phyloP scores from a whole-genome alignment of 345 rosid genomes.

The Brassica carinata region DNA sequence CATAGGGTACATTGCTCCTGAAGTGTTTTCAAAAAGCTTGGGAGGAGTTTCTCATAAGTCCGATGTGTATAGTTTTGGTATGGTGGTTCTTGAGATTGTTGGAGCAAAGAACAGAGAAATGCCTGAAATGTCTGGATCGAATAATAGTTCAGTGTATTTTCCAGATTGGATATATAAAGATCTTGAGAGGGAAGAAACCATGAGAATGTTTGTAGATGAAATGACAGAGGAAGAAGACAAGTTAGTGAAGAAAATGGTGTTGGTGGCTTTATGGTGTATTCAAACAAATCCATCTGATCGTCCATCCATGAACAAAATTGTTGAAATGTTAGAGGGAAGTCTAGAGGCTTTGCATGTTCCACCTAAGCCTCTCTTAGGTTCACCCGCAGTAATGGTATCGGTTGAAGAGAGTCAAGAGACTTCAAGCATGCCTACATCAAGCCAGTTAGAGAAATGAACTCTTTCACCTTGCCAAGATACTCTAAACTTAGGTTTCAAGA shows the following conservation, averaged over 20 bases:
- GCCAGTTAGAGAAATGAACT: not conserved
- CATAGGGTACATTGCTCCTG: not conserved
- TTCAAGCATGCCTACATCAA: not conserved
- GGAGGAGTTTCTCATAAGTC: constrained; percentile 2
- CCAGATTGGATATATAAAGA: not conserved
- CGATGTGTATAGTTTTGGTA: not conserved
- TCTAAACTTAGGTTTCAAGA: not conserved
- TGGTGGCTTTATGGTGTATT: constrained; percentile 3
- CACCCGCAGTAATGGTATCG: not conserved
- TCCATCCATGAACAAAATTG: not conserved
- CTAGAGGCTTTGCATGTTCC: not conserved
- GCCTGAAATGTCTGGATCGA: not conserved
- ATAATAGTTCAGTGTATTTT: not conserved
- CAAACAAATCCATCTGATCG: not conserved
- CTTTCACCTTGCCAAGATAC: not conserved
- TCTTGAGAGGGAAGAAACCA: not conserved
- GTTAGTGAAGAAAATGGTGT: not conserved
- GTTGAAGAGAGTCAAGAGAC: not conserved
- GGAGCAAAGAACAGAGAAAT: not conserved
- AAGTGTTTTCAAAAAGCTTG: constrained; percentile 1
- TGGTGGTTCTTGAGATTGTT: not conserved
- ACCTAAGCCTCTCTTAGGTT: not conserved
- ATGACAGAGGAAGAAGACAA: not conserved
- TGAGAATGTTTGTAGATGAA: not conserved
- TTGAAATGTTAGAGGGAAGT: not conserved